Base-by-base conservation (phyloP, 2,329 filamentous ascomycete species). In the Hortaea sp. region DNA sequence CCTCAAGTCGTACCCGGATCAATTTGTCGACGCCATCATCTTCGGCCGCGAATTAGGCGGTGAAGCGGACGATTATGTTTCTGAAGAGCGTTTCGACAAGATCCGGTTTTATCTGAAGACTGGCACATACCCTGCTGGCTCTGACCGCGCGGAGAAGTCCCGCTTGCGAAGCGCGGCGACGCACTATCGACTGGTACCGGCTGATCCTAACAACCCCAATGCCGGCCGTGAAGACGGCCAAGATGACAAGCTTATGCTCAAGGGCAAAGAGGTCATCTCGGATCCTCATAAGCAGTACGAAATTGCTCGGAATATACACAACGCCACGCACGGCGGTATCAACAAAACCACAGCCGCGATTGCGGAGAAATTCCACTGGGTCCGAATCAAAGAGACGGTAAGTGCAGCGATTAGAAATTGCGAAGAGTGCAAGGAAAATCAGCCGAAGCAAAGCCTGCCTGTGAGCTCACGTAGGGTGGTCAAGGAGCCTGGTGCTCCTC, bases 281-380 rank as follows among this genome's bases (percentile, higher is more conserved):
- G 89, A 95, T 65, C 87, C 88, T 9, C 80, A 85, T 58, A 79
- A 81, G 54, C 92, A 98, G 70, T 94, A 94, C 65, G 86, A 92
- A 49, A 92, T 97, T 57, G 87, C 89, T 9, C 76, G 85, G 40
- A 73, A 76, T 48, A 76, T 89, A 34, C 92, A 98, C 66, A 73
- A 80, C 44, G 68, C 74, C 47, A 76, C 82, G 38, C 92, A 98
- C 62, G 88, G 85, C 5, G 92, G 92, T 43, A 97, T 97, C 73
- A 98, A 98, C 73, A 95, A 95, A 71, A 97, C 90, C 0, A 97
- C 90, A 1, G 89, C 90, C 13, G 84, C 82, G 13, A 95, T 98
- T 59, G 88, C 90, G 7, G 87, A 95, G 63, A 85, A 84, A 61
- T 95, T 90, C 63, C 92, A 97, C 68, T 98, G 92, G 92, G 89